Conservation (phyloP, 164 flowering plant species). For the Kalanchoe fedtschenkoi region DNA sequence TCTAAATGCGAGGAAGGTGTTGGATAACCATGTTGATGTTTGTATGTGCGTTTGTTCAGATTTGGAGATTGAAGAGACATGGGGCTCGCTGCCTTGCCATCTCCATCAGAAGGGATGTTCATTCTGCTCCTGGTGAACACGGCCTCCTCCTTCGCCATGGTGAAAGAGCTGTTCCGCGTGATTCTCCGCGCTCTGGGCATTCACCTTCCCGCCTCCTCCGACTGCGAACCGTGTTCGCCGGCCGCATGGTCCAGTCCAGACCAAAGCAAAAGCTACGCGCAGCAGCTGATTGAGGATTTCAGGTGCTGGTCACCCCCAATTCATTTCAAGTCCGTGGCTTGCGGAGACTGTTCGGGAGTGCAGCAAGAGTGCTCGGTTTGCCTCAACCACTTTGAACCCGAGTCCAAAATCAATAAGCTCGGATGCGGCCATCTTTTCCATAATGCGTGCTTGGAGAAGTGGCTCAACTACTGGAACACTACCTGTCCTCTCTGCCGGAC, state of each 20-base stretch:
- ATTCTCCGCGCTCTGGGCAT: constrained; percentile 42
- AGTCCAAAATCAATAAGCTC: constrained; percentile 46
- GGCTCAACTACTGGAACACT: constrained; percentile 56
- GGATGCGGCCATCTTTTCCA: constrained; percentile 66
- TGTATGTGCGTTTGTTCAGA: neutral
- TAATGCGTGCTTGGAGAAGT: constrained; percentile 54
- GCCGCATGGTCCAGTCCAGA: constrained; percentile 11
- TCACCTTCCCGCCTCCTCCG: constrained; percentile 15
- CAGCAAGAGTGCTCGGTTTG: constrained; percentile 53
- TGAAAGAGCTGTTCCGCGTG: constrained; percentile 45
- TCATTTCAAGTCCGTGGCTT: constrained; percentile 16
- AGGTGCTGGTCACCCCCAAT: constrained; percentile 29
- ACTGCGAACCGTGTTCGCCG: constrained; percentile 16
- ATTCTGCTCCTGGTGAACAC: constrained; percentile 53
- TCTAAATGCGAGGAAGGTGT: no score
- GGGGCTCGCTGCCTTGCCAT: constrained; percentile 60
- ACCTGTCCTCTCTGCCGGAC: constrained; percentile 74
- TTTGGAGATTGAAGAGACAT: constrained; percentile 17
- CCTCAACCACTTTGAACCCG: constrained; percentile 39
- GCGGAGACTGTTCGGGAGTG: neutral
- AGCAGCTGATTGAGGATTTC: constrained; percentile 33
- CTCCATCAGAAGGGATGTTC: constrained; percentile 64
- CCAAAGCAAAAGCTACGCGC: constrained; percentile 15
- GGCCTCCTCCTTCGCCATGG: constrained; percentile 44
- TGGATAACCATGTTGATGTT: no score